Conservation (phyloP, 1,284 basidiomycete species). For the Peniophora sp. region DNA sequence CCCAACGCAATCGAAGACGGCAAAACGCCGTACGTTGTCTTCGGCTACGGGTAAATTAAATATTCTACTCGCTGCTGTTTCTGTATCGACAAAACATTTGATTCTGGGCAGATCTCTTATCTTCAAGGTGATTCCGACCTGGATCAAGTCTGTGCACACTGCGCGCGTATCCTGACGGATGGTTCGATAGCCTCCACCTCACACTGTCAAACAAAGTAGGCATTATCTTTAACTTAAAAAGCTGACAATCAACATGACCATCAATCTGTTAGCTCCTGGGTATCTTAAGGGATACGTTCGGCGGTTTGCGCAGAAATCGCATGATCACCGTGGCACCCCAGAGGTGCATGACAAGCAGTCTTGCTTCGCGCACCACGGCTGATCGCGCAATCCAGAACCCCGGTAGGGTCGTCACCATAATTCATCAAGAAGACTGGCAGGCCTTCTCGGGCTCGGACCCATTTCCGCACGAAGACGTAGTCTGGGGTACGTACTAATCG, state of each 20-base stretch:
- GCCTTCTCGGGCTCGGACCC: slow-evolving; percentile 58
- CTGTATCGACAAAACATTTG: neutral
- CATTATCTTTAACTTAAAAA: neutral
- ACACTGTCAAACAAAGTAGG: slow-evolving; percentile 52
- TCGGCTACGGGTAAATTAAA: slow-evolving; percentile 57
- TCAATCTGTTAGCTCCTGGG: slow-evolving; percentile 47
- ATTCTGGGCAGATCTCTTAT: slow-evolving; percentile 48
- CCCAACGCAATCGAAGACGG: neutral
- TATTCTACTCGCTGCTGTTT: neutral
- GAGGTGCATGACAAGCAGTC: too few species aligned
- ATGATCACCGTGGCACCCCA: slow-evolving; percentile 80
- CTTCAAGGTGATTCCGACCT: slow-evolving; percentile 70
- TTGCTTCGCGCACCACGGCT: slow-evolving; percentile 3
- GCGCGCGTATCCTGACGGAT: neutral
- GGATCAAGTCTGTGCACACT: too few species aligned
- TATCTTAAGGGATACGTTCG: slow-evolving; percentile 83
- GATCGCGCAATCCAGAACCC: slow-evolving; percentile 41
- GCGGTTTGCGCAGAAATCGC: slow-evolving; percentile 80
- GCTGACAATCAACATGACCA: neutral
- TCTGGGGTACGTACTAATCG: slow-evolving; percentile 60
- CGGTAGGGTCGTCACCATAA: slow-evolving; percentile 81
- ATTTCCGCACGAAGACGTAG: slow-evolving; percentile 71
- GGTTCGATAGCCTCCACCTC: slow-evolving; percentile 57
- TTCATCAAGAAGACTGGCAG: slow-evolving; percentile 83
- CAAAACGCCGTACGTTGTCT: slow-evolving; percentile 48